Conservation (phyloP, 2,329 filamentous ascomycete genomes). For the Colletotrichum noveboracense region DNA sequence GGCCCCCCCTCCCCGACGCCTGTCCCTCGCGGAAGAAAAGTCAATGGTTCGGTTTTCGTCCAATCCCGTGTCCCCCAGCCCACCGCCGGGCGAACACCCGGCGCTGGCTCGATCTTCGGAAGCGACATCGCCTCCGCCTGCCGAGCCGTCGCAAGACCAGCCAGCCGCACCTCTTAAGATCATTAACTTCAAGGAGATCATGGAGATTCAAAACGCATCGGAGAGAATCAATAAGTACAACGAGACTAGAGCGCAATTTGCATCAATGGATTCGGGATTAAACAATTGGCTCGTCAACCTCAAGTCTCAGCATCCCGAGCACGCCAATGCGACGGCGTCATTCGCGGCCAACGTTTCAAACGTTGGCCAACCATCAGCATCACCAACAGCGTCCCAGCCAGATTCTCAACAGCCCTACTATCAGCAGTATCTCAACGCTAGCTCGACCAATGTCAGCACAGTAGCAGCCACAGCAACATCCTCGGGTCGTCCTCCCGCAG, state of each 20-base stretch:
- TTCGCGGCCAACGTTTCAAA: slow-evolving; percentile 28
- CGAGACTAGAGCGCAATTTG: slow-evolving; percentile 73
- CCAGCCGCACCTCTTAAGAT: slow-evolving; percentile 38
- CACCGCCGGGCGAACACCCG: slow-evolving; percentile 45
- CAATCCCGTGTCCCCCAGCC: slow-evolving; percentile 37
- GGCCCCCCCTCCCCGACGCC: slow-evolving; percentile 28
- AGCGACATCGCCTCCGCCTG: slow-evolving; percentile 10
- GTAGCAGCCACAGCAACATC: slow-evolving; percentile 36
- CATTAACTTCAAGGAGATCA: slow-evolving; percentile 77
- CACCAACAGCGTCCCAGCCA: slow-evolving; percentile 28
- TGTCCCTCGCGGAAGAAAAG: slow-evolving; percentile 53
- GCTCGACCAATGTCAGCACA: slow-evolving; percentile 33
- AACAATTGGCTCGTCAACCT: slow-evolving; percentile 58
- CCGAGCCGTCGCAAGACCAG: slow-evolving; percentile 21
- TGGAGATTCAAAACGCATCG: slow-evolving; percentile 66
- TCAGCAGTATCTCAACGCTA: slow-evolving; percentile 63
- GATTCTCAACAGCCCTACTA: slow-evolving; percentile 54
- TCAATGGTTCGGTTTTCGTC: slow-evolving; percentile 38
- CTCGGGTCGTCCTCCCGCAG: slow-evolving; percentile 32
- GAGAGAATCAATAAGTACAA: slow-evolving; percentile 79
- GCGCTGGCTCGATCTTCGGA: slow-evolving; percentile 22
- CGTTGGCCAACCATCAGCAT: slow-evolving; percentile 12
- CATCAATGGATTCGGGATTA: slow-evolving; percentile 77
- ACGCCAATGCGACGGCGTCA: slow-evolving; percentile 41
- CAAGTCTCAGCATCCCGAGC: slow-evolving; percentile 52